Evolutionary conservation across 1,284 basidiomycete genomes (phyloP), one percentile per base, ranked within the genome.

Genomic region (Cutaneotrichosporon mucoides): DNA sequence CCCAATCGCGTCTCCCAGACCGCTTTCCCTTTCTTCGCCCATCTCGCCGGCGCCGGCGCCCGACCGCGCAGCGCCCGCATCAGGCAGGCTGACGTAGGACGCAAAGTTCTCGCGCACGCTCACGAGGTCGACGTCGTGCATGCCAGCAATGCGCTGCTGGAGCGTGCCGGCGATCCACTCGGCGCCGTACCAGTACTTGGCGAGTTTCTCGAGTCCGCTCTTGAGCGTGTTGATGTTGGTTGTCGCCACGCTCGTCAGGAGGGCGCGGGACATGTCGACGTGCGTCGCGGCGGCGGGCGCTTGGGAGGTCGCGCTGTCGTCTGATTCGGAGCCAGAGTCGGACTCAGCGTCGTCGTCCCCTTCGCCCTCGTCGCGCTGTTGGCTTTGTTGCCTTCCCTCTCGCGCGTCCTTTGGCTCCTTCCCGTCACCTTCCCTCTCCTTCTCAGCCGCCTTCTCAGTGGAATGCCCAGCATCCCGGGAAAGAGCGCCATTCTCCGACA

Each of bases 91-190:
- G 11, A 69, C 64, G 38, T 56, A 67, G n/a, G 56, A 60, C 13
- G 54, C 60, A 45, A 71, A 59, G 34, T 55, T 55, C 50, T 66
- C 66, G 24, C 61, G 65, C 46, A 68, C 57, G 5, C 12, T 33
- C 1, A 37, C 60, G 5, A 68, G 57, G 47, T 68, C 67, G 15
- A 68, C 55, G 6, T 65, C 65, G 24, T 53, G 52, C 40, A 66
- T 63, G 2, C 67, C 67, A 24, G 52, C 46, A 6, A 67, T 53
- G 5, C 67, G 57, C 55, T 68, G 67, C 40, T 43, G 46, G 36
- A 68, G 60, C 33, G 63, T 62, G 33, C 59, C 56, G 5, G 65
- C 58, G 7, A 68, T 57, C 67, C 67, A 68, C 38, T 60, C 65
- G 12, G 59, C 61, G 40, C 65, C 65, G 12, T 54, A 45, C 67